Conservation (phyloP, 192 early-diverging fungal genomes). For the Allomyces arbusculus region DNA sequence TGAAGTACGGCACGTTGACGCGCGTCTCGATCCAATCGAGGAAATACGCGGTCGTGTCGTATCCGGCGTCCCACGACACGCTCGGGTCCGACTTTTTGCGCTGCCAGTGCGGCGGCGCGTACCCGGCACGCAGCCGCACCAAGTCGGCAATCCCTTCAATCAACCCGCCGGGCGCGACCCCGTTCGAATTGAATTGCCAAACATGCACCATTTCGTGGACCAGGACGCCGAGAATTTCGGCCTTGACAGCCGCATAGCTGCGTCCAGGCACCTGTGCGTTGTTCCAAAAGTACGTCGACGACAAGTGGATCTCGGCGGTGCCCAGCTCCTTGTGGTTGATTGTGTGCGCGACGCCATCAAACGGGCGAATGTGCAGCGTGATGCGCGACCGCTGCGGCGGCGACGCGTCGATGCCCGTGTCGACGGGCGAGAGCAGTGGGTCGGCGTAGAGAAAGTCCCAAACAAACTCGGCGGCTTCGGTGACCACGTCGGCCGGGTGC, state of each 20-base stretch:
- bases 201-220: slow-evolving; percentile 14
- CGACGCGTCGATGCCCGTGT: too few relatives aligned
- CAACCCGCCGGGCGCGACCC: slow-evolving; percentile 10
- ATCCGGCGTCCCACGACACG: slow-evolving; percentile 14
- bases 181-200: slow-evolving; percentile 7
- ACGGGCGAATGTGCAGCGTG: slow-evolving; percentile 3
- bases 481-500: too few relatives aligned
- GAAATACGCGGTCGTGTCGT: slow-evolving; percentile 20
- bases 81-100: not conserved
- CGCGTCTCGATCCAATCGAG: slow-evolving; percentile 15
- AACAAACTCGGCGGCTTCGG: too few relatives aligned
- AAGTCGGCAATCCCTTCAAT: slow-evolving; percentile 22
- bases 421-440: too few relatives aligned
- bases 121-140: slow-evolving; percentile 11
- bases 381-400: not conserved
- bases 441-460: too few relatives aligned
- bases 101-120: slow-evolving; percentile 15
- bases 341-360: slow-evolving; percentile 13
- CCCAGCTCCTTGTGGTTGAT: not conserved
- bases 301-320: slow-evolving; percentile 16
- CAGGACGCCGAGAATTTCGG: slow-evolving; percentile 5
- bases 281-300: slow-evolving; percentile 6
- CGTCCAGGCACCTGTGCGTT: not conserved
- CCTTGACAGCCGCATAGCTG: not conserved
- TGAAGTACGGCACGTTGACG: not conserved